Evolutionary conservation across 176 grass and related monocot genomes (phyloP).

Genomic region (Hordeum marinum): DNA sequence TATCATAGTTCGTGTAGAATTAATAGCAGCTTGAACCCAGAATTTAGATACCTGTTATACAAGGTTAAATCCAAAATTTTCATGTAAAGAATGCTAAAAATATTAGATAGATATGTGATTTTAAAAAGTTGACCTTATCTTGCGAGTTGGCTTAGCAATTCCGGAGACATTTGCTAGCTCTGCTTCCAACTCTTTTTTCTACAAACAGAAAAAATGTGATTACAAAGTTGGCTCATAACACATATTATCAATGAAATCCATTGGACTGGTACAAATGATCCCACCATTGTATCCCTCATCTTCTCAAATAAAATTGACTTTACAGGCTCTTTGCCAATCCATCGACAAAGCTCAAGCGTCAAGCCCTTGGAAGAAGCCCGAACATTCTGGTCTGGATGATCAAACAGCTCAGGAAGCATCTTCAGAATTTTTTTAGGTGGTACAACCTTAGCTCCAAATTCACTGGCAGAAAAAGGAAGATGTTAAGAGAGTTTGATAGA

Average conservation of each 20-base stretch:
- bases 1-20: neutral
- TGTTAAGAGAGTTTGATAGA: neutral
- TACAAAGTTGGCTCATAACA: neutral
- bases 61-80: constrained; percentile 3
- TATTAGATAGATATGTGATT: neutral
- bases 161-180: constrained; percentile 83
- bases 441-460: constrained; percentile 91
- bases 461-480: constrained; percentile 38
- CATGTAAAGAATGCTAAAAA: neutral
- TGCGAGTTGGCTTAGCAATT: constrained; percentile 80
- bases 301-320: constrained; percentile 98
- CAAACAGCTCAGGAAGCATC: constrained; percentile 99
- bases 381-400: constrained; percentile 98
- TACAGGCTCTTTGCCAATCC: constrained; percentile 98
- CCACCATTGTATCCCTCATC: constrained; percentile 98
- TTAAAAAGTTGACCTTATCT: constrained; percentile 73
- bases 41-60: neutral
- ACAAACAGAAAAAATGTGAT: constrained; percentile 29
- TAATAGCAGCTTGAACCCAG: neutral
- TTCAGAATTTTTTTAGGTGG: constrained; percentile 94
- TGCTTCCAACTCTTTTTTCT: constrained; percentile 99
- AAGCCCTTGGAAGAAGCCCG: constrained; percentile 95
- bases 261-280: neutral
- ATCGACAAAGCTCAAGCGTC: constrained; percentile 93
- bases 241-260: neutral